These are phyloP conservation scores for Fusarium agapanthi DNA, from an alignment of 2,329 filamentous ascomycete genomes.

Conservation along the genomic window DNA sequence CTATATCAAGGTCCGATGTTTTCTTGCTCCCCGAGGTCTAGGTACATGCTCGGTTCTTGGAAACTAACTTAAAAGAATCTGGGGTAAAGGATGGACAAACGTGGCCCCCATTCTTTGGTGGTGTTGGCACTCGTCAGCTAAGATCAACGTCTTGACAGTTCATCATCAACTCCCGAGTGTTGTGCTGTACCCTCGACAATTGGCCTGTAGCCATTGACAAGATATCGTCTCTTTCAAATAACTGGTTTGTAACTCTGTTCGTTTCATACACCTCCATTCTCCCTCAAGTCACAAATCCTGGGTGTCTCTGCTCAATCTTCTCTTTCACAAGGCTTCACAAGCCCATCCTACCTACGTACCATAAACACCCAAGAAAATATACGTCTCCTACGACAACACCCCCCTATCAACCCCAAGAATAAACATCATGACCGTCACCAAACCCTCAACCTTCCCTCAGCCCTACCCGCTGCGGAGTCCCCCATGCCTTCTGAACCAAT, in stretches of 20 bases:
- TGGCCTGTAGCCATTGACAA: background rate
- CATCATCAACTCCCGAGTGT: background rate
- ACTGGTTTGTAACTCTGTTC: background rate
- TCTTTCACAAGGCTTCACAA: background rate
- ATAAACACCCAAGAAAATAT: background rate
- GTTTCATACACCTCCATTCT: background rate
- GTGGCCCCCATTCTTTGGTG: background rate
- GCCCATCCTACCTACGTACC: background rate
- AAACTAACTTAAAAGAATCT: conserved; percentile 9
- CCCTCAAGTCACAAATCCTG: background rate
- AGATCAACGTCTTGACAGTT: background rate
- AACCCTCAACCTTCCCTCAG: conserved; percentile 28
- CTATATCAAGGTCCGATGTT: background rate
- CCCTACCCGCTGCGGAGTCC: conserved; percentile 38
- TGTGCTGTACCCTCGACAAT: background rate
- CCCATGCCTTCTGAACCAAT: conserved; percentile 26
- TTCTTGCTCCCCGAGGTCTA: background rate
- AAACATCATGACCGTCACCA: conserved; percentile 36
- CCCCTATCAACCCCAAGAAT: conserved; percentile 20
- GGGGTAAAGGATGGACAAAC: conserved; percentile 2
- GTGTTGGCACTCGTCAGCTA: background rate
- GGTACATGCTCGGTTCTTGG: background rate
- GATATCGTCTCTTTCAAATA: background rate
- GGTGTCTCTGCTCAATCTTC: background rate
- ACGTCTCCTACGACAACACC: conserved; percentile 22